phyloP scores from a whole-genome alignment of 148 eudicot species.

The Limonium bicolor region DNA sequence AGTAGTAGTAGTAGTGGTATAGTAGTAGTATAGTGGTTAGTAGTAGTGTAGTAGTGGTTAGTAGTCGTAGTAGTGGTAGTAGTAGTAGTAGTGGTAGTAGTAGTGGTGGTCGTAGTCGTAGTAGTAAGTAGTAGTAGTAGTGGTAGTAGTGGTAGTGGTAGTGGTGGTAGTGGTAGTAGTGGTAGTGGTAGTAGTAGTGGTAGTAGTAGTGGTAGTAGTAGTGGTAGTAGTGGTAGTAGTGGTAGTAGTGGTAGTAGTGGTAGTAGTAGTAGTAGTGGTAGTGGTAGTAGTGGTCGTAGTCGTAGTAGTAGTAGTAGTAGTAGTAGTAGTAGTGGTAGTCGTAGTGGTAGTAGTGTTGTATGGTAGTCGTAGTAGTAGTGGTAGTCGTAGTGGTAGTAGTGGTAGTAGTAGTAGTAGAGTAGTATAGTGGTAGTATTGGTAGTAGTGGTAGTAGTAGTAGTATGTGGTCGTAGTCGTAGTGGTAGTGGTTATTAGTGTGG shows the following conservation, averaged over 20 bases:
- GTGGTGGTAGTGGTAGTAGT: slow-evolving; percentile 7
- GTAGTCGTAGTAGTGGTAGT: neutral
- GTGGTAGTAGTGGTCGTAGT: slow-evolving; percentile 1
- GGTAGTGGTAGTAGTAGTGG: slow-evolving; percentile 6
- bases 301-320: neutral
- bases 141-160: slow-evolving; percentile 5
- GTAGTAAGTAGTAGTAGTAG: slow-evolving; percentile 5
- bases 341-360: neutral
- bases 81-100: neutral
- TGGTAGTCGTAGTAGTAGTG: neutral
- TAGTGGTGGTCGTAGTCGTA: neutral
- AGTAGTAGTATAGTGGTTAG: neutral
- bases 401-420: neutral
- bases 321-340: neutral
- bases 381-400: neutral
- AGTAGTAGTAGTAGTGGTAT: neutral
- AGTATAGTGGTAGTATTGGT: neutral
- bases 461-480: neutral
- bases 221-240: slow-evolving; percentile 7
- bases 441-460: neutral
- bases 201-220: slow-evolving; percentile 6
- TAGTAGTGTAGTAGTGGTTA: neutral
- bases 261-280: slow-evolving; percentile 4
- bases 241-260: slow-evolving; percentile 7
- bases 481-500: neutral